Evolutionary conservation across 2,329 filamentous ascomycete genomes (phyloP), one percentile per base, ranked within the genome.

Genomic region (Sphaerulina populicola): DNA sequence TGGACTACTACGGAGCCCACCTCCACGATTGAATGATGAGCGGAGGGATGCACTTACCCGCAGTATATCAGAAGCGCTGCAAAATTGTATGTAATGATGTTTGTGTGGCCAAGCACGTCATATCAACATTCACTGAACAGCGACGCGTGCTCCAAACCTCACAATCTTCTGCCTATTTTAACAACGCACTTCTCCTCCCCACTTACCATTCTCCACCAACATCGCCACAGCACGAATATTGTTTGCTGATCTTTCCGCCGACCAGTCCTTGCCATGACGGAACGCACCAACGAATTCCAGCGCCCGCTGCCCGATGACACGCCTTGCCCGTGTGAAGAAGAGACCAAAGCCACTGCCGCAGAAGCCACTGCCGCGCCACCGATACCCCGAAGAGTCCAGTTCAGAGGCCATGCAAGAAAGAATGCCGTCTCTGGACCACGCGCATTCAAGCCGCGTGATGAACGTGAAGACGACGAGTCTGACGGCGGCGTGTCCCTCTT

Each of bases 41-140:
- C 37, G 51, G 21, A 54, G 48, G 39, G 44, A 48, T 51, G 48
- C 48, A 6, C 21, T 54, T 11, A 14, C 15, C 8, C 37, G 48
- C 29, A 40, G 29, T 44, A 38, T 27, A 11, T n/a, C n/a, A n/a
- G 27, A 31, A 31, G 48, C 48, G 35, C 48, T 44, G 3, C 21
- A 23, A 23, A 23, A 23, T 14, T 44, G 52, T 54, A 45, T 39
- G 49, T 50, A 38, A 21, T 40, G 23, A 33, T 15, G 29, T 35
- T 43, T 10, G 31, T 29, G 15, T 14, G 11, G 23, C 21, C n/a
- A 40, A 36, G 36, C 38, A 43, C 43, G 41, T 51, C 44, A 45
- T 43, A 35, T 30, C 35, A 14, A 31, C 23, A 44, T 43, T 37
- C 40, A 39, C 39, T 33, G 10, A 31, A 35, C 39, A 30, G n/a